These are phyloP conservation scores for Rhodosporidiobolus odoratus DNA, from an alignment of 768 basidiomycete species.

Conservation along the genomic window DNA sequence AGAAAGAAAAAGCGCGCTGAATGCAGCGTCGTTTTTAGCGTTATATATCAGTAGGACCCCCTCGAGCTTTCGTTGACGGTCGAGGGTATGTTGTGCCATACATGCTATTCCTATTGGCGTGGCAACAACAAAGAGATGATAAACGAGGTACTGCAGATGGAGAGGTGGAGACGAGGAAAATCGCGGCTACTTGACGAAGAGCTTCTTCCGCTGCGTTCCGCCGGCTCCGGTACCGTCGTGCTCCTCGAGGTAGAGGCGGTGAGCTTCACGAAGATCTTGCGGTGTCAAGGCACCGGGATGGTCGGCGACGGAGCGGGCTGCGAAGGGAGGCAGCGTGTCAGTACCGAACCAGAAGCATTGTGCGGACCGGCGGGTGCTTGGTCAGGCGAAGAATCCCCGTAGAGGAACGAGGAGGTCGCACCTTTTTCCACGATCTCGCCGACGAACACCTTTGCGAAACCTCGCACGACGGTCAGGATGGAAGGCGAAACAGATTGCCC, in stretches of 20 bases:
- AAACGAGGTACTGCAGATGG: background rate
- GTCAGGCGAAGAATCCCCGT: too few species aligned
- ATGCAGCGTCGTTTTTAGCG: too few species aligned
- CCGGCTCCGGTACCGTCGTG: slow-evolving; percentile 67
- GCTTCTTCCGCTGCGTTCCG: slow-evolving; percentile 67
- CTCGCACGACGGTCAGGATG: slow-evolving; percentile 74
- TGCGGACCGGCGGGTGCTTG: too few species aligned
- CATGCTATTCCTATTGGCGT: too few species aligned
- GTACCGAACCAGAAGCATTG: background rate
- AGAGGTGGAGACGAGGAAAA: background rate
- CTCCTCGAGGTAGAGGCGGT: slow-evolving; percentile 63
- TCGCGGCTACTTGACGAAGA: slow-evolving; percentile 60
- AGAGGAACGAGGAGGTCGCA: slow-evolving; percentile 43
- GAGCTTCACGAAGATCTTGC: slow-evolving; percentile 84
- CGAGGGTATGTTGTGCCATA: too few species aligned
- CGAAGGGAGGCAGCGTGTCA: background rate
- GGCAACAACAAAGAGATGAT: background rate
- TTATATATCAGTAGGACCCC: too few species aligned
- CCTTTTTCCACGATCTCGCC: slow-evolving; percentile 88
- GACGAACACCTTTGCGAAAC: slow-evolving; percentile 84
- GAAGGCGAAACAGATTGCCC: slow-evolving; percentile 79
- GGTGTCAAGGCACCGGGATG: slow-evolving; percentile 77
- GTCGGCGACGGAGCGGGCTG: slow-evolving; percentile 68
- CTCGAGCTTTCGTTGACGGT: too few species aligned
- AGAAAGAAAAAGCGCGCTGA: too few species aligned